phyloP scores from a whole-genome alignment of 768 basidiomycete species.

The Pulveroboletus sp. region DNA sequence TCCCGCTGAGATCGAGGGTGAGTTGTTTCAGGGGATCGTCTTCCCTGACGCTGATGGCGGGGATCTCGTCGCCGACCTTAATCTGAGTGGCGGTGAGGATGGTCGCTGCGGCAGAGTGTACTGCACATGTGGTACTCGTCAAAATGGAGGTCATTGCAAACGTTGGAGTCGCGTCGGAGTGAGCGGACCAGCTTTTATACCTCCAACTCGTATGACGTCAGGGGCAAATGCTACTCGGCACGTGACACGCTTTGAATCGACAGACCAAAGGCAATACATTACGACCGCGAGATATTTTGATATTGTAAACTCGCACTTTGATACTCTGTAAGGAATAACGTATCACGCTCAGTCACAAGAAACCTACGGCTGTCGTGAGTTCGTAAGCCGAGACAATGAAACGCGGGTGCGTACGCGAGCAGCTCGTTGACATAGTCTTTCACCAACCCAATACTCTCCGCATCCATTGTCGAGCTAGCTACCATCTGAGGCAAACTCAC shows the following conservation, averaged over 20 bases:
- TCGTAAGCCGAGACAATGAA: background rate
- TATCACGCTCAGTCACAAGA: constrained; percentile 70
- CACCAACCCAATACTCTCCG: constrained; percentile 77
- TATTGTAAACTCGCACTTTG: constrained; percentile 72
- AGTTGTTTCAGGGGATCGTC: constrained; percentile 42
- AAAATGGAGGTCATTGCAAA: constrained; percentile 46
- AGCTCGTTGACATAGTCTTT: constrained; percentile 89
- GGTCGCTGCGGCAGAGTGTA: constrained; percentile 51
- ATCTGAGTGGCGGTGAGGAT: constrained; percentile 48
- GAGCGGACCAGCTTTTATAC: background rate
- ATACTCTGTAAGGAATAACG: constrained; percentile 76
- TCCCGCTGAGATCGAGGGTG: constrained; percentile 49
- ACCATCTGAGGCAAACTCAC: constrained; percentile 93
- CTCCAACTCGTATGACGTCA: background rate
- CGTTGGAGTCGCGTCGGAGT: background rate
- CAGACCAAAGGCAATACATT: too few relatives aligned
- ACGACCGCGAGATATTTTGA: constrained; percentile 79
- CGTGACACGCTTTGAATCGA: too few relatives aligned
- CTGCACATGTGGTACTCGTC: constrained; percentile 44
- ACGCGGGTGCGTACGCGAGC: constrained; percentile 53
- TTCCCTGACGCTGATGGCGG: constrained; percentile 55
- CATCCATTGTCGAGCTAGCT: constrained; percentile 83
- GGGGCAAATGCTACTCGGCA: background rate
- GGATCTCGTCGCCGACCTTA: constrained; percentile 38
- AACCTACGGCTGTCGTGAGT: constrained; percentile 44